These are phyloP conservation scores for Hymenochaete sp. DNA, from an alignment of 1,284 basidiomycete genomes.

Conservation along the genomic window DNA sequence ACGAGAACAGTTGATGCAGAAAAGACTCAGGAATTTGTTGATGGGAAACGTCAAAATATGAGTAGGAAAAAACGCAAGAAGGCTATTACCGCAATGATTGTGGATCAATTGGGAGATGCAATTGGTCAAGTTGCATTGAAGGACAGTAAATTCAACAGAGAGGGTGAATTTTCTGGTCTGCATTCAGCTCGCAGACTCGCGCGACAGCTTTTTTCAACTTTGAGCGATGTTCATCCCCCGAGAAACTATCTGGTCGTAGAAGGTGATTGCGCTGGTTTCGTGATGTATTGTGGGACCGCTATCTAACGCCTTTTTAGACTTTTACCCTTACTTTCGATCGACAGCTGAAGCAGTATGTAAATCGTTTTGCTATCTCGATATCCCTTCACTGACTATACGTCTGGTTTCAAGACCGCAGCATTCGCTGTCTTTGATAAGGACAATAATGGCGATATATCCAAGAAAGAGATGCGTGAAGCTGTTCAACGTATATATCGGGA, in stretches of 20 bases:
- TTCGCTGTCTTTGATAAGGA: conserved; percentile 78
- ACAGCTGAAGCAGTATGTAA: conserved; percentile 59
- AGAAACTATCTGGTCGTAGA: conserved; percentile 56
- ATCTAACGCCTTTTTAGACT: conserved; percentile 36
- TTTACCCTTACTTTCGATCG: conserved; percentile 69
- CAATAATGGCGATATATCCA: conserved; percentile 74
- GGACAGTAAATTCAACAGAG: conserved; percentile 51
- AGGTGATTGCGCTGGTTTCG: conserved; percentile 41
- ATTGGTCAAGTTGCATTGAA: conserved; percentile 68
- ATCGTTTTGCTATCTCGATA: background rate
- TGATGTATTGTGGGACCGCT: too few relatives aligned
- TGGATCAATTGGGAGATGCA: conserved; percentile 61
- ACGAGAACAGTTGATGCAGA: conserved; percentile 10
- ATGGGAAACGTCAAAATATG: conserved; percentile 21
- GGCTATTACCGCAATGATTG: conserved; percentile 54
- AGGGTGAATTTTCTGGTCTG: conserved; percentile 47
- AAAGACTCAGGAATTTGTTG: conserved; percentile 7
- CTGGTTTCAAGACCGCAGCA: conserved; percentile 45
- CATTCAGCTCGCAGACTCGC: conserved; percentile 68
- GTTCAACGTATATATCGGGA: conserved; percentile 79
- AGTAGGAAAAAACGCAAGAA: conserved; percentile 38
- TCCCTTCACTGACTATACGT: conserved; percentile 10
- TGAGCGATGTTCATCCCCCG: conserved; percentile 53
- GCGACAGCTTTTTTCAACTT: conserved; percentile 60
- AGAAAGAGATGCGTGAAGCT: conserved; percentile 76